Conservation (phyloP, 805 yeast genomes). For the Candida boleticola region DNA sequence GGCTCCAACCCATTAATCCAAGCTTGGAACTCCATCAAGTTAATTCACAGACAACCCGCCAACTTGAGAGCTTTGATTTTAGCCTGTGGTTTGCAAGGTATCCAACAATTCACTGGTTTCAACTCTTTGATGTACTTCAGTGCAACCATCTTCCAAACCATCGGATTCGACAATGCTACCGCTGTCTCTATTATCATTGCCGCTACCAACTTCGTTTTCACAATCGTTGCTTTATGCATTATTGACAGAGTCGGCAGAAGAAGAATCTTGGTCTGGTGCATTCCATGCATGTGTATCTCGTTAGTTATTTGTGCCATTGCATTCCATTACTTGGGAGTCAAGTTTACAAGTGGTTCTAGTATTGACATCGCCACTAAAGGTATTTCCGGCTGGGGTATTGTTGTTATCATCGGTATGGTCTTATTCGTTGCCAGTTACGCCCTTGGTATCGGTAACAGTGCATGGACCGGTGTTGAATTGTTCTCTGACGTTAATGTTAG, state of each 20-base stretch:
- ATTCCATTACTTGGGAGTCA: slow-evolving; percentile 77
- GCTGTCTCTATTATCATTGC: slow-evolving; percentile 93
- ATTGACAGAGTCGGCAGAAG: slow-evolving; percentile 91
- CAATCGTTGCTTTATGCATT: slow-evolving; percentile 78
- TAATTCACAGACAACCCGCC: slow-evolving; percentile 66
- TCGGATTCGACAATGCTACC: slow-evolving; percentile 87
- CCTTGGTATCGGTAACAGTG: slow-evolving; percentile 93
- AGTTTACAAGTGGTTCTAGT: slow-evolving; percentile 48
- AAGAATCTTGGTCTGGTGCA: slow-evolving; percentile 68
- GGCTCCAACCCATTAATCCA: slow-evolving; percentile 43
- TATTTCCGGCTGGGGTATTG: slow-evolving; percentile 82
- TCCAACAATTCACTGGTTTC: slow-evolving; percentile 96
- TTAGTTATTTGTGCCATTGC: slow-evolving; percentile 83
- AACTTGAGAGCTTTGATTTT: slow-evolving; percentile 86
- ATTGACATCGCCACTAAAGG: slow-evolving; percentile 37
- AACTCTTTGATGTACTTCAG: slow-evolving; percentile 95
- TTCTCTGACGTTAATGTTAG: slow-evolving; percentile 88
- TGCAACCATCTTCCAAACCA: slow-evolving; percentile 85
- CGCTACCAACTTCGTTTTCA: slow-evolving; percentile 90
- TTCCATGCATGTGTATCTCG: slow-evolving; percentile 82
- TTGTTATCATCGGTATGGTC: slow-evolving; percentile 83
- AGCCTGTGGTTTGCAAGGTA: slow-evolving; percentile 92
- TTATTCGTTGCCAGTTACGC: slow-evolving; percentile 88
- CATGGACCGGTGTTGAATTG: slow-evolving; percentile 97
- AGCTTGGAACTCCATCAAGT: slow-evolving; percentile 58